phyloP scores from a whole-genome alignment of 345 rosid genomes.

The Populus nigra region DNA sequence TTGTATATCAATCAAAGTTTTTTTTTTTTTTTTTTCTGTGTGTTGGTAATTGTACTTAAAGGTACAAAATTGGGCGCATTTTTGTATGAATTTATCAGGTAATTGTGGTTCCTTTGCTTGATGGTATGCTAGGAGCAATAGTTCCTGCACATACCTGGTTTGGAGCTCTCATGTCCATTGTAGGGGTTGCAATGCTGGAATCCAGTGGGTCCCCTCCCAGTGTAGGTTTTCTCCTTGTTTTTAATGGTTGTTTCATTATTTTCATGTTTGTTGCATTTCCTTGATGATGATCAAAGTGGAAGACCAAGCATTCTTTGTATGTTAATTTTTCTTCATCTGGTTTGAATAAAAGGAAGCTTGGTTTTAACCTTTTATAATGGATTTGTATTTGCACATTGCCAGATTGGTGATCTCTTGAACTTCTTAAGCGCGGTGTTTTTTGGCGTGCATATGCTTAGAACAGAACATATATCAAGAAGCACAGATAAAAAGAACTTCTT shows the following conservation, averaged over 20 bases:
- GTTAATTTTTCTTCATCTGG: background rate
- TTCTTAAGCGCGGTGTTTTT: conserved; percentile 60
- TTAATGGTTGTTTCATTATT: background rate
- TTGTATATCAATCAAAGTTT: background rate
- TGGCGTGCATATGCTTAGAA: conserved; percentile 65
- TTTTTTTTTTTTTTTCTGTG: background rate
- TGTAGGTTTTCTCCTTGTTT: conserved; percentile 28
- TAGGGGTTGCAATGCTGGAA: conserved; percentile 62
- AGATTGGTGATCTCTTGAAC: conserved; percentile 66
- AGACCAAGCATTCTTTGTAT: background rate
- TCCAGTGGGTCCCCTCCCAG: conserved; percentile 59
- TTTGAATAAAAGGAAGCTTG: background rate
- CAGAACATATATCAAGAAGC: conserved; percentile 53
- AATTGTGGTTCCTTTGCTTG: conserved; percentile 65
- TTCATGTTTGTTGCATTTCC: background rate
- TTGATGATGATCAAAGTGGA: background rate
- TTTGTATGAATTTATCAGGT: conserved; percentile 42
- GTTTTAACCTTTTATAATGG: background rate
- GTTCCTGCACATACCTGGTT: conserved; percentile 60
- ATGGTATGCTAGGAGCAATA: conserved; percentile 66
- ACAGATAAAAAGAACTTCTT: conserved; percentile 44
- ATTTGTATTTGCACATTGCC: conserved; percentile 2
- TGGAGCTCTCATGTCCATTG: conserved; percentile 54
- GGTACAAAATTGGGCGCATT: conserved; percentile 3
- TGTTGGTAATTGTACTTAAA: conserved; percentile 8